Conservation (phyloP, 257 asterid genomes). For the Thymus mandschuricus region DNA sequence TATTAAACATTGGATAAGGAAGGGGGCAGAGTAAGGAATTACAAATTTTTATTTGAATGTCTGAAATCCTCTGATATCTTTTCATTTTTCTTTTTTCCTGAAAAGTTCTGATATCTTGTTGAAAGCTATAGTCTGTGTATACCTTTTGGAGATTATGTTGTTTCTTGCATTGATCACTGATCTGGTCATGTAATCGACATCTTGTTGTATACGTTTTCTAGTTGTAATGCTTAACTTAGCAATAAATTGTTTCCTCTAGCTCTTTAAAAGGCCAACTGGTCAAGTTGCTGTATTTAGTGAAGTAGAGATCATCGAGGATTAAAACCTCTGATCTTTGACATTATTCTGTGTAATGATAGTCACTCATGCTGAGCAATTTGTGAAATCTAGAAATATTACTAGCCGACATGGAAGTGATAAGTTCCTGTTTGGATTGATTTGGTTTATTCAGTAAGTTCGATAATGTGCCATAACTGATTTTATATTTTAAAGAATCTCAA, state of each 20-base stretch:
- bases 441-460: constrained; percentile 7
- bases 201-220: not conserved
- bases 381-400: not conserved
- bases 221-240: constrained; percentile 16
- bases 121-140: not conserved
- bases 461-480: not conserved
- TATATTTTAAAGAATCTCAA: not conserved
- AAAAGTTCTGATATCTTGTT: not conserved
- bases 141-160: not conserved
- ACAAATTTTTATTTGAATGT: not conserved
- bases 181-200: not conserved
- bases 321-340: not conserved
- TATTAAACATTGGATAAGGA: not conserved
- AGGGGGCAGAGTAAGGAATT: not conserved
- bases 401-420: not conserved
- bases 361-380: not conserved
- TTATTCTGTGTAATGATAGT: not conserved
- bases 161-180: not conserved
- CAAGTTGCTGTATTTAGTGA: constrained; percentile 2
- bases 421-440: not conserved
- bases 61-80: not conserved
- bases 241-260: not conserved
- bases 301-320: not conserved
- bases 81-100: not conserved
- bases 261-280: not conserved